Evolutionary conservation across 2,329 filamentous ascomycete genomes (phyloP).

Genomic region (Fusarium secorum): DNA sequence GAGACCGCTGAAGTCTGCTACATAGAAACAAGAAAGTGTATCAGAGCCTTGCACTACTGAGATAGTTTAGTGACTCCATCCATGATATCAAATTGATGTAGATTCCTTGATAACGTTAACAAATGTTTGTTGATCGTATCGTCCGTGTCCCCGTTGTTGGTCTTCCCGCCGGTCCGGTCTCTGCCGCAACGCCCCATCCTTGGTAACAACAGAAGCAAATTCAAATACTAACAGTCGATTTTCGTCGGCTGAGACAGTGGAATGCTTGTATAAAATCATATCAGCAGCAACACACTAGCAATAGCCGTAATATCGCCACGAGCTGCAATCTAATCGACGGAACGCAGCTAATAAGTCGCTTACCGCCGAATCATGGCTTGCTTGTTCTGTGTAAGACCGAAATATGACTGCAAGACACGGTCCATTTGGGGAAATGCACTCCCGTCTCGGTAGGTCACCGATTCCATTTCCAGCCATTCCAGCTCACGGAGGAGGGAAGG

Average conservation of each 20-base stretch:
- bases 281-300: neutral
- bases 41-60: neutral
- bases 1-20: constrained; percentile 1
- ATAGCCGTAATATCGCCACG: constrained; percentile 1
- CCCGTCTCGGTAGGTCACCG: neutral
- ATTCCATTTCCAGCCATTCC: constrained; percentile 23
- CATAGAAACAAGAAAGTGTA: constrained; percentile 1
- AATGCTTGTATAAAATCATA: constrained; percentile 23
- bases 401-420: constrained; percentile 31
- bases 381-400: constrained; percentile 5
- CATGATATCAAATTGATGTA: neutral
- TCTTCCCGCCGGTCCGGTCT: constrained; percentile 24
- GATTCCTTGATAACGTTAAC: neutral
- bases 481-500: constrained; percentile 10
- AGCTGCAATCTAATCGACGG: neutral
- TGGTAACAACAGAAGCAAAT: neutral
- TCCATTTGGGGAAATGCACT: constrained; percentile 3
- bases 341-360: neutral
- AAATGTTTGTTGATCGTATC: neutral
- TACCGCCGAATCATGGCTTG: neutral
- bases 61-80: neutral
- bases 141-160: constrained; percentile 1
- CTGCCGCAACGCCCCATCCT: constrained; percentile 19
- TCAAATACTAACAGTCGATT: neutral
- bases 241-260: constrained; percentile 21